Percentiles rank a stretch among this genome's conserved stretches.
Evolutionary conservation across 306 rosid genomes (phyloP).

Genomic region (Prunus dulcis): DNA sequence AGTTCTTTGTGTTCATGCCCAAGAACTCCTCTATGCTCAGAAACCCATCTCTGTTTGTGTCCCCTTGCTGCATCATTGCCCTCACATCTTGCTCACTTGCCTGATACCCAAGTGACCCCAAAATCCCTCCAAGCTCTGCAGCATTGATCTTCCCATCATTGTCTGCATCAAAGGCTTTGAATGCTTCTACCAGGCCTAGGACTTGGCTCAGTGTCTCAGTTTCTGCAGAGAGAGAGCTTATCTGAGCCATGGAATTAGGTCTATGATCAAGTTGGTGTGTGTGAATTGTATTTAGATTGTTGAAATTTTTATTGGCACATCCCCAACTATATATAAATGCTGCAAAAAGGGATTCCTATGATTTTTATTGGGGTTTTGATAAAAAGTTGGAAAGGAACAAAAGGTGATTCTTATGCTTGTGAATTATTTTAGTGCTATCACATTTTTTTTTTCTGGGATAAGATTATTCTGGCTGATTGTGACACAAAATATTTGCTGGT

Average conservation of each 20-base stretch:
- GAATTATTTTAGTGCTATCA: not conserved
- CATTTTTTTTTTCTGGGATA: not conserved
- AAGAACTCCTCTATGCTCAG: conserved; percentile 47
- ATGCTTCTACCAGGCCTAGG: conserved; percentile 48
- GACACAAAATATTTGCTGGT: not conserved
- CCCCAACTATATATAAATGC: not conserved
- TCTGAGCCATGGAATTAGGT: conserved; percentile 39
- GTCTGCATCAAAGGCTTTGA: conserved; percentile 64
- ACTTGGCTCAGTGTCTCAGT: conserved; percentile 56
- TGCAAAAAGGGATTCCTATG: conserved; percentile 1
- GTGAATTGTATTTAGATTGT: not conserved
- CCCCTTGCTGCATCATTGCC: conserved; percentile 66
- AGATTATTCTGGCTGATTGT: conserved; percentile 9
- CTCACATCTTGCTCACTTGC: conserved; percentile 46
- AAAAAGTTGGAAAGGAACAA: conserved; percentile 1
- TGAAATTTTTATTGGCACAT: not conserved
- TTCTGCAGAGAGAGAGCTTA: conserved; percentile 37
- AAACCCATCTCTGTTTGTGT: conserved; percentile 56
- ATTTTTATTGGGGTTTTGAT: not conserved
- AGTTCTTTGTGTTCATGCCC: conserved; percentile 50
- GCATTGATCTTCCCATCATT: conserved; percentile 51
- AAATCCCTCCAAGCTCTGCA: conserved; percentile 60
- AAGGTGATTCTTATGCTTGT: conserved; percentile 8
- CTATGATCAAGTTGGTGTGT: not conserved
- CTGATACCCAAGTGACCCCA: conserved; percentile 68